phyloP scores from a whole-genome alignment of 2,329 filamentous ascomycete genomes.

The Pyricularia pennisetigena region DNA sequence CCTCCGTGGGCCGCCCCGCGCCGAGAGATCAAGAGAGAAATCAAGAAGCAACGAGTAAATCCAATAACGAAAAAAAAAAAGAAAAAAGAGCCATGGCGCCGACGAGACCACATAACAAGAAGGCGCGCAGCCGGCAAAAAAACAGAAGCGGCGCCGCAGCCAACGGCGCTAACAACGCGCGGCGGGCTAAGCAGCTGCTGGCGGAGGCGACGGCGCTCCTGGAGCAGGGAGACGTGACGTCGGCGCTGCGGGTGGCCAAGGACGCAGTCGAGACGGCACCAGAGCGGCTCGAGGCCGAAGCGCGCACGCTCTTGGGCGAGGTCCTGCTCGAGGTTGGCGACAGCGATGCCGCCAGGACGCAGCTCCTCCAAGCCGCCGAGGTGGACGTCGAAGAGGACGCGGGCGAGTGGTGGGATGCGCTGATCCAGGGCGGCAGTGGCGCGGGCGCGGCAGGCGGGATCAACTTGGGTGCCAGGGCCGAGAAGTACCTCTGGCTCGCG shows the following conservation, averaged over 20 bases:
- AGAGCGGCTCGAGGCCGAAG: slow-evolving; percentile 23
- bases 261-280: slow-evolving; percentile 27
- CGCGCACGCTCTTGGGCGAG: slow-evolving; percentile 69
- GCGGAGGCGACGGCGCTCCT: slow-evolving; percentile 20
- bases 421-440: slow-evolving; percentile 29
- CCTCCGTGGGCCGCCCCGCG: background rate
- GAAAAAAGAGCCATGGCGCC: slow-evolving; percentile 9
- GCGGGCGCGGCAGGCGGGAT: slow-evolving; percentile 62
- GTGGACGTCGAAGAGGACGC: slow-evolving; percentile 62
- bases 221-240: slow-evolving; percentile 21
- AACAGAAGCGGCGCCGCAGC: slow-evolving; percentile 5
- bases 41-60: background rate
- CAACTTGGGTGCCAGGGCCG: slow-evolving; percentile 64
- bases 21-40: background rate
- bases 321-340: slow-evolving; percentile 78
- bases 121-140: slow-evolving; percentile 9
- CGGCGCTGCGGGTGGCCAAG: slow-evolving; percentile 22
- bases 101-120: slow-evolving; percentile 11
- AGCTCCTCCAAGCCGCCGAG: slow-evolving; percentile 62
- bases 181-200: slow-evolving; percentile 16
- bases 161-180: slow-evolving; percentile 7
- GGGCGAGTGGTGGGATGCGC: background rate
- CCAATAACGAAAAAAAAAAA: background rate
- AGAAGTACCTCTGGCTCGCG: slow-evolving; percentile 92
- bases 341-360: slow-evolving; percentile 59